Evolutionary conservation across 2,329 filamentous ascomycete genomes (phyloP), one percentile per base, ranked within the genome.

Genomic region (Fonsecaea pedrosoi): DNA sequence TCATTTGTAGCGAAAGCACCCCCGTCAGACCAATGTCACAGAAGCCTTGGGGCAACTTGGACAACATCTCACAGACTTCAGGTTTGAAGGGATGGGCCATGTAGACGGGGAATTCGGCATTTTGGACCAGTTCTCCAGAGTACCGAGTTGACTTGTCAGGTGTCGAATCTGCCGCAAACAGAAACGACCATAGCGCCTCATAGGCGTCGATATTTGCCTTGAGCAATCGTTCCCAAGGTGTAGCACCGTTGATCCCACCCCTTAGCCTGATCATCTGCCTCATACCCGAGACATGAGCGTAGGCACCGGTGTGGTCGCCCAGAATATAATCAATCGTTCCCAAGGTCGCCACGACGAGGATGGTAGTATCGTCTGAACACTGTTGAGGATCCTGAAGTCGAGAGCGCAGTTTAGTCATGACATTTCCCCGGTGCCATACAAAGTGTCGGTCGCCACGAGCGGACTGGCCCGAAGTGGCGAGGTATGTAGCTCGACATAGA

Each of bases 281-380:
- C 65, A 68, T 68, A n/a, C 65, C 61, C 21, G 61, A 60, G n/a
- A 68, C 50, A 34, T 68, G 61, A 40, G 61, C 54, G 15, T 25
- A 45, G n/a, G 65, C 65, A 30, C 42, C 40, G 13, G 32, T 34
- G 37, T 68, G 65, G 21, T 68, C 65, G 9, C 65, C 65, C 12
- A 68, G 62, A 37, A 64, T 68, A 32, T 68, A 68, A 30, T 68
- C 60, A 32, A 66, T 54, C 25, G 64, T 66, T 21, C 64, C 64
- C 32, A 66, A 56, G n/a, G 64, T 66, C 38, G 64, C 64, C 30
- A 66, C 64, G 32, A 62, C 59, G 2, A 68, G 62, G 13, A 68
- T 53, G 18, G 65, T 68, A 18, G 65, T 60, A 32, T 68, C 65
- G 45, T 68, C 62, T 8, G 38, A 60, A 32, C 62, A 68, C 18